A percentile compares a stretch with the other conserved stretches of the same genome.
phyloP scores from a whole-genome alignment of 106 monocot species.

The Ottelia alismoides region DNA sequence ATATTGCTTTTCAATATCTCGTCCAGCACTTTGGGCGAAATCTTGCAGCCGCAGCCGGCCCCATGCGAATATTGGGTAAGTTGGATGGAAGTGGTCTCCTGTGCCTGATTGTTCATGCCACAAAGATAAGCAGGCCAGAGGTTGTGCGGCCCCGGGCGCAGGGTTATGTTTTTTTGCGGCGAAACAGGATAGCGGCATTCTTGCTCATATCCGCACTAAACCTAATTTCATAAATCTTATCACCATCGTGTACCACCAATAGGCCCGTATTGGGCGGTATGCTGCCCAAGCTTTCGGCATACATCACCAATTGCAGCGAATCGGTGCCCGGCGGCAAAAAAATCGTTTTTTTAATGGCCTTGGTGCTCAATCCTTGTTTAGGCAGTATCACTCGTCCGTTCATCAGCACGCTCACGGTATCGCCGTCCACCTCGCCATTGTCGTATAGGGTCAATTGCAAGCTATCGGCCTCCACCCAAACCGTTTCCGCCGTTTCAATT shows the following conservation, averaged over 20 bases:
- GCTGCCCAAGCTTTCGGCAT: not conserved
- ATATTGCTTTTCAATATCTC: no score
- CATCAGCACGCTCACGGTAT: not conserved
- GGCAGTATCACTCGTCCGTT: not conserved
- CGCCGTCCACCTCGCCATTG: not conserved
- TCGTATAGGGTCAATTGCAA: not conserved
- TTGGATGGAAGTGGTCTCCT: no score
- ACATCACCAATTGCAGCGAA: not conserved
- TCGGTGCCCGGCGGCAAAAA: not conserved
- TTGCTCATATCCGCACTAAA: no score
- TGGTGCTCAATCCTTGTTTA: not conserved
- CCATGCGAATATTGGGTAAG: no score
- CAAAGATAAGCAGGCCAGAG: no score
- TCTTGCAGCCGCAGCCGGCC: no score
- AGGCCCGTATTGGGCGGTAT: not conserved
- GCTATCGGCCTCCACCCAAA: not conserved
- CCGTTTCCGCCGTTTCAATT: not conserved
- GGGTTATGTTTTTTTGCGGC: no score
- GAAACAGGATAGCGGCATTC: no score
- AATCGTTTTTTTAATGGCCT: not conserved
- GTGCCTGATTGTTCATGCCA: no score
- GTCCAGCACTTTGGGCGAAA: no score
- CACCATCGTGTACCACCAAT: not conserved
- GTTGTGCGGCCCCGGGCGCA: no score
- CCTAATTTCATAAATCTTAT: no score